Conservation (phyloP, 1,139 yeast species). For the Saccharomyces hybrid region DNA sequence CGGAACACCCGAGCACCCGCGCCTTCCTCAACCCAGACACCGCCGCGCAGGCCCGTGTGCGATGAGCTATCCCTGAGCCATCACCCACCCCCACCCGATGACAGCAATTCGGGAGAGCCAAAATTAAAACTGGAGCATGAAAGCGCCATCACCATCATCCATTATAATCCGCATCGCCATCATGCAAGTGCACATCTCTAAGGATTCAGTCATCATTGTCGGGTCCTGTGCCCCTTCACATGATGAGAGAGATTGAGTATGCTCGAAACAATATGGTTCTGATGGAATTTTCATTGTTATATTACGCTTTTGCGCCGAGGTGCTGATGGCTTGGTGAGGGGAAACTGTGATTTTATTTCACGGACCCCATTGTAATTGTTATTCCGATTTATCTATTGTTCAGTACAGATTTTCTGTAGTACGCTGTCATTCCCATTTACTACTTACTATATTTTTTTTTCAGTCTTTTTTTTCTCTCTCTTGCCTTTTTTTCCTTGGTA, state of each 20-base stretch:
- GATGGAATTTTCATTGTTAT: background rate
- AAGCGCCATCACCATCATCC: background rate
- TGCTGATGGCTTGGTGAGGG: background rate
- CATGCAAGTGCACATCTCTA: background rate
- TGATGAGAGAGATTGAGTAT: background rate
- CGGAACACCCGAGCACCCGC: conserved; percentile 1
- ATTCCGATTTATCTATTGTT: background rate
- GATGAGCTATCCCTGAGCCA: background rate
- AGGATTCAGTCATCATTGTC: background rate
- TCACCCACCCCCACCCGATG: conserved; percentile 1
- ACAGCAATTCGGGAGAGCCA: conserved; percentile 1
- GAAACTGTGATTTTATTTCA: background rate
- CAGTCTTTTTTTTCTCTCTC: background rate
- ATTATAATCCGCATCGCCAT: background rate
- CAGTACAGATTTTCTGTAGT: background rate
- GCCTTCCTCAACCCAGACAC: conserved; percentile 1
- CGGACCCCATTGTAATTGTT: conserved; percentile 1
- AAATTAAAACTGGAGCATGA: background rate
- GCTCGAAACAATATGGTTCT: background rate
- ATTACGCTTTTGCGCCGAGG: background rate
- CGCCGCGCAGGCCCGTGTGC: background rate
- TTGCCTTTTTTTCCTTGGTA: background rate
- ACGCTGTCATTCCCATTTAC: background rate
- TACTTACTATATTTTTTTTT: background rate
- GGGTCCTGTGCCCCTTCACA: background rate